Evolutionary conservation across 2,329 filamentous ascomycete species (phyloP).

Genomic region (Sporothrix pallida): DNA sequence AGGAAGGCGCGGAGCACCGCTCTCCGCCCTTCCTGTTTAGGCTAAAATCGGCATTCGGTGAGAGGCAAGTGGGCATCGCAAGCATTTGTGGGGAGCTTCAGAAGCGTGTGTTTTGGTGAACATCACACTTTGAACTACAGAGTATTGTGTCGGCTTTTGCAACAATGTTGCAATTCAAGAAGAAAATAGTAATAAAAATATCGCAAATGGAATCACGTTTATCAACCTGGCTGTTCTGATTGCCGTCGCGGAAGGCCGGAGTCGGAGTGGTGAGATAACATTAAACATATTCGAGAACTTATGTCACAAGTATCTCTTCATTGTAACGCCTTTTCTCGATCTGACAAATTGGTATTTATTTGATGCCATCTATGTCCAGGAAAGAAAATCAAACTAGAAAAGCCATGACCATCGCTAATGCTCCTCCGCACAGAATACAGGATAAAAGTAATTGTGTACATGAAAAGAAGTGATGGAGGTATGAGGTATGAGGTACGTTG

Average conservation of each 20-base stretch:
- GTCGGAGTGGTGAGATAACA: neutral
- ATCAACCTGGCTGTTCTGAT: neutral
- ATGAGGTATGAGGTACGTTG: neutral
- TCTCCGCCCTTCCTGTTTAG: constrained; percentile 22
- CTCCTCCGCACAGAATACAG: constrained; percentile 1
- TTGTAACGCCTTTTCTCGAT: too few species aligned
- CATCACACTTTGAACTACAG: too few species aligned
- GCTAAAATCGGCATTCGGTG: neutral
- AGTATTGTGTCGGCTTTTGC: too few species aligned
- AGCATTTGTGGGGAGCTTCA: neutral
- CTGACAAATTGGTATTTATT: constrained; percentile 8
- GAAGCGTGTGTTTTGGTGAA: neutral
- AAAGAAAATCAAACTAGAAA: neutral
- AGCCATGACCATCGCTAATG: constrained; percentile 23
- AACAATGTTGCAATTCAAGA: neutral
- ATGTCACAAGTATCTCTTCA: too few species aligned
- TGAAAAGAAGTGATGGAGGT: constrained; percentile 13
- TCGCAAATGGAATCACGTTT: too few species aligned
- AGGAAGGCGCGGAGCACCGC: constrained; percentile 31
- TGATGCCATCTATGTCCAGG: neutral
- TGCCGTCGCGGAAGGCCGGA: neutral
- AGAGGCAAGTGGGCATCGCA: neutral
- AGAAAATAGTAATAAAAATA: neutral
- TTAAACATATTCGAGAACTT: neutral
- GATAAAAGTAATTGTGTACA: neutral